Conservation (phyloP, 1,284 basidiomycete genomes). For the Coniferiporia sulphurascens region DNA sequence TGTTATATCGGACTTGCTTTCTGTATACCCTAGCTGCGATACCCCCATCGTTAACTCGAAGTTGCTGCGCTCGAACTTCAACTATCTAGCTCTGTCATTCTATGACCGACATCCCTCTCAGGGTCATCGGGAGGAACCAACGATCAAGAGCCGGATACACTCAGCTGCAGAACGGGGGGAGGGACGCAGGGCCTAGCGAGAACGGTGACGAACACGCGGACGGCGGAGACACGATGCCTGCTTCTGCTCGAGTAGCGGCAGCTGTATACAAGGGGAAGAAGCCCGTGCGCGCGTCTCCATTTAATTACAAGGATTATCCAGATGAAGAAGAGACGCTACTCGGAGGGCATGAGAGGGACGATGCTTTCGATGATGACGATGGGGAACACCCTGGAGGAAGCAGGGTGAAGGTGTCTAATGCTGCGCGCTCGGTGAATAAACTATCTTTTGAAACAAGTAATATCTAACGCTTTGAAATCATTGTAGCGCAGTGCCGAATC, state of each 20-base stretch:
- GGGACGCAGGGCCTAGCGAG: not conserved
- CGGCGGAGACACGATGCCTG: conserved; percentile 7
- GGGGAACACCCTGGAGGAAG: not conserved
- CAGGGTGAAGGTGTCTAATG: not conserved
- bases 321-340: conserved; percentile 24
- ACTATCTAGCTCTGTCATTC: not conserved
- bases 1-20: too few species aligned
- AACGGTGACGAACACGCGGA: conserved; percentile 1
- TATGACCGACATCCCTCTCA: conserved; percentile 20
- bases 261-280: conserved; percentile 19
- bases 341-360: conserved; percentile 15
- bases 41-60: not conserved
- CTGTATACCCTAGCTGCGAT: not conserved
- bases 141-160: conserved; percentile 13
- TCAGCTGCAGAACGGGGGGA: conserved; percentile 4
- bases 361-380: conserved; percentile 15
- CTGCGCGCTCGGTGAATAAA: conserved; percentile 6
- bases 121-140: conserved; percentile 7
- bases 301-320: conserved; percentile 18
- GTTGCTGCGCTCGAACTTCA: not conserved
- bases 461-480: not conserved
- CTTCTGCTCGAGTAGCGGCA: conserved; percentile 11
- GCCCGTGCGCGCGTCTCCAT: conserved; percentile 3
- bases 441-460: not conserved
- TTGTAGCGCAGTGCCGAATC: conserved; percentile 7